Evolutionary conservation across 306 rosid genomes (phyloP).

Genomic region (Cicer arietinum): DNA sequence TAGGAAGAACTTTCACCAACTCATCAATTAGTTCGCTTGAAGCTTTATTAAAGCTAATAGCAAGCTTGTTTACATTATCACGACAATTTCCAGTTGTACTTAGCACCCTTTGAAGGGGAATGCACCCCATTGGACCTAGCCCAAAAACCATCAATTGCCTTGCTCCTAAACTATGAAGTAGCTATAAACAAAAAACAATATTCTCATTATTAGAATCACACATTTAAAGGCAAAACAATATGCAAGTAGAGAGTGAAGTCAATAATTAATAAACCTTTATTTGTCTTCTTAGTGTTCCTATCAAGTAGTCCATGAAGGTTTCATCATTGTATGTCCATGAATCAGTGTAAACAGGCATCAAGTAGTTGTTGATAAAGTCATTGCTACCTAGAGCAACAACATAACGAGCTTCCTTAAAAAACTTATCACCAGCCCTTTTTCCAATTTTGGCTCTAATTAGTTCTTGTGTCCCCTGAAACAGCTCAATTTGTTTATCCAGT

Average conservation of each 20-base stretch:
- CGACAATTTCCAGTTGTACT: slow-evolving; percentile 69
- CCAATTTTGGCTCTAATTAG: slow-evolving; percentile 71
- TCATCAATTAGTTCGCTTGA: slow-evolving; percentile 56
- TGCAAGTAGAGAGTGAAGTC: not conserved
- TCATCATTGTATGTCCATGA: slow-evolving; percentile 92
- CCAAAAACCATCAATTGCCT: slow-evolving; percentile 87
- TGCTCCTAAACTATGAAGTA: slow-evolving; percentile 81
- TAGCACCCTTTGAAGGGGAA: slow-evolving; percentile 90
- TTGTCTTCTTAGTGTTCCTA: slow-evolving; percentile 69
- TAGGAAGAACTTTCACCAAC: slow-evolving; percentile 61
- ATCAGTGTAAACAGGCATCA: slow-evolving; percentile 87
- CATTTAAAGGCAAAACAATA: not conserved
- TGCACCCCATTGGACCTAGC: slow-evolving; percentile 94
- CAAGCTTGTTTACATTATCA: slow-evolving; percentile 71
- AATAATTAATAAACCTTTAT: slow-evolving; percentile 58
- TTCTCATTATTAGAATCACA: not conserved
- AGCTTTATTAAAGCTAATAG: slow-evolving; percentile 78
- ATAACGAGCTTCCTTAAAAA: slow-evolving; percentile 66
- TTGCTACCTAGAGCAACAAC: slow-evolving; percentile 95
- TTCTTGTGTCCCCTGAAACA: slow-evolving; percentile 71
- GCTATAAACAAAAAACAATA: slow-evolving; percentile 43
- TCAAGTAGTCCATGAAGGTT: slow-evolving; percentile 67
- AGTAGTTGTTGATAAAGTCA: slow-evolving; percentile 91
- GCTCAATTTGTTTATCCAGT: slow-evolving; percentile 74
- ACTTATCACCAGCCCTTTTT: slow-evolving; percentile 56